A percentile compares a stretch with the other conserved stretches of the same genome.
Evolutionary conservation across 2,329 filamentous ascomycete species (phyloP).

Genomic region (Colletotrichum filicis): DNA sequence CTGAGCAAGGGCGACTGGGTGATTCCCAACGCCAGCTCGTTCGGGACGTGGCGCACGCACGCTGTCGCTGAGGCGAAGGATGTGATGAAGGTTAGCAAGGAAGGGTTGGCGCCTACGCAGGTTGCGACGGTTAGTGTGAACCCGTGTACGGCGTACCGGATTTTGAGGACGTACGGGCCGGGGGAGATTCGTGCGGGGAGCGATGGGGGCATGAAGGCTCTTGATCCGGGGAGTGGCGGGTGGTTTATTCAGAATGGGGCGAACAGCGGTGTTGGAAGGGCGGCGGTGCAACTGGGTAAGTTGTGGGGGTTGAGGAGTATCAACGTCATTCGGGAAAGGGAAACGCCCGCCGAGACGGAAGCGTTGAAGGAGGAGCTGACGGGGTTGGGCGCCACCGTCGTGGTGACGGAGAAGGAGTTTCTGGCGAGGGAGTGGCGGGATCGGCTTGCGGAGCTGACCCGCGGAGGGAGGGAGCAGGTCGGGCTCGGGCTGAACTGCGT

Average conservation of each 20-base stretch:
- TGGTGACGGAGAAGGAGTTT: conserved; percentile 68
- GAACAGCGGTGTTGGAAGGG: conserved; percentile 91
- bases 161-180: conserved; percentile 82
- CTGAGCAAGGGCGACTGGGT: conserved; percentile 90
- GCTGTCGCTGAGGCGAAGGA: conserved; percentile 69
- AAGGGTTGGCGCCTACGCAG: conserved; percentile 78
- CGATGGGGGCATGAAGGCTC: conserved; percentile 54
- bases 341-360: conserved; percentile 72
- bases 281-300: conserved; percentile 87
- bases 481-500: conserved; percentile 92
- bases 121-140: conserved; percentile 92
- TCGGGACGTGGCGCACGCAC: conserved; percentile 96
- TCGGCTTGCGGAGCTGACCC: conserved; percentile 72
- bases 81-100: conserved; percentile 77
- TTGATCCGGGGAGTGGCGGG: conserved; percentile 67
- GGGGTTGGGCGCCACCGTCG: conserved; percentile 66
- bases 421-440: conserved; percentile 70
- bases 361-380: conserved; percentile 63
- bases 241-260: conserved; percentile 99
- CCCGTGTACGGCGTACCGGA: conserved; percentile 92
- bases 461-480: conserved; percentile 76
- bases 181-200: conserved; percentile 54
- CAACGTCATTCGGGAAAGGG: conserved; percentile 84
- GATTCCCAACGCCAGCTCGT: conserved; percentile 83
- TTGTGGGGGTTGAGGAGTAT: conserved; percentile 92